These are phyloP conservation scores for Apophysomyces sp. DNA, from an alignment of 371 early-diverging fungal species.

Conservation along the genomic window DNA sequence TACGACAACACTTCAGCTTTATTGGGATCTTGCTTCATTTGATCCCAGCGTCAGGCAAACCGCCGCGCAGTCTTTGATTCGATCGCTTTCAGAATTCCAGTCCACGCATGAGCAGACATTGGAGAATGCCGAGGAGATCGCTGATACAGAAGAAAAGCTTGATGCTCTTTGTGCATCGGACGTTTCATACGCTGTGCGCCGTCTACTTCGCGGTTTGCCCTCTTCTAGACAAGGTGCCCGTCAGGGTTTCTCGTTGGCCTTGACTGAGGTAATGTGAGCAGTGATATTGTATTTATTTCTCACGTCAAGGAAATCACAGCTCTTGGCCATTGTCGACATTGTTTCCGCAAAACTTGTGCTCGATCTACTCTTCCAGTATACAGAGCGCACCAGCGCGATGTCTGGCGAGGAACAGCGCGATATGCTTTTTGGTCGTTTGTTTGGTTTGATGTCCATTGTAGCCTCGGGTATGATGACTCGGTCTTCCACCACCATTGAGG, in stretches of 20 bases:
- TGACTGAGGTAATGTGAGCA: conserved; percentile 71
- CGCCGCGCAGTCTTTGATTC: conserved; percentile 54
- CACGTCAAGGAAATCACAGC: conserved; percentile 12
- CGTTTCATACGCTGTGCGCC: conserved; percentile 85
- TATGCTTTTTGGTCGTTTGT: conserved; percentile 86
- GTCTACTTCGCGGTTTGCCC: conserved; percentile 86
- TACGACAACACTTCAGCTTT: conserved; percentile 56
- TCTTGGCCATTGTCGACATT: conserved; percentile 40
- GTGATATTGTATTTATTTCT: neutral
- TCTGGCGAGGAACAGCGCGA: conserved; percentile 84
- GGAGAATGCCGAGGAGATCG: conserved; percentile 24
- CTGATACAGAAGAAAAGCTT: conserved; percentile 59
- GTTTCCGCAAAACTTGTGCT: conserved; percentile 60
- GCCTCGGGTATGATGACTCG: conserved; percentile 80
- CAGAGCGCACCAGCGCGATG: conserved; percentile 57
- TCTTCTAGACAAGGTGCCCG: conserved; percentile 89
- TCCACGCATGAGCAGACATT: conserved; percentile 35
- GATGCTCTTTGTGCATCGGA: conserved; percentile 68
- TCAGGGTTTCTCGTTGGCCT: conserved; percentile 92
- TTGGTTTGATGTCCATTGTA: conserved; percentile 82
- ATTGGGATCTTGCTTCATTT: conserved; percentile 70
- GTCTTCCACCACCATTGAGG: conserved; percentile 53
- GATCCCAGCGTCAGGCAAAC: conserved; percentile 51
- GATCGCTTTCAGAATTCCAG: conserved; percentile 50
- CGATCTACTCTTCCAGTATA: conserved; percentile 66